These are phyloP conservation scores for Xylaria sp. DNA, from an alignment of 2,329 filamentous ascomycete species.

Conservation along the genomic window DNA sequence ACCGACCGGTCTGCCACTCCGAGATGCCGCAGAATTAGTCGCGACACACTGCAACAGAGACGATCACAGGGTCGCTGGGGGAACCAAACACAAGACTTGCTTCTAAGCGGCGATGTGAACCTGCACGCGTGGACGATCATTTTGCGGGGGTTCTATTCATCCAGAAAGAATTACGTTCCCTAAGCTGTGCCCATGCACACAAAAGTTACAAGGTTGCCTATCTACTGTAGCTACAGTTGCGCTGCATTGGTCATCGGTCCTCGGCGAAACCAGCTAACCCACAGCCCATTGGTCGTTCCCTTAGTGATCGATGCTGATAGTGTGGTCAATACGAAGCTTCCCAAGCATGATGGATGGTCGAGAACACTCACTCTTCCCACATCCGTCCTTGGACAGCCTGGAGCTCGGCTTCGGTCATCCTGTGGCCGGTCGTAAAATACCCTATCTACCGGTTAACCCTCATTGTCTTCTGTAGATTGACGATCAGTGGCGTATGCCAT, in stretches of 20 bases:
- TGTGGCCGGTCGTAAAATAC: conserved; percentile 87
- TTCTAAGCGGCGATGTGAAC: conserved; percentile 32
- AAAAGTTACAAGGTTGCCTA: conserved; percentile 3
- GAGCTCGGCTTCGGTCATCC: conserved; percentile 88
- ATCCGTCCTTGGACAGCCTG: conserved; percentile 86
- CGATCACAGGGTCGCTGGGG: conserved; percentile 29
- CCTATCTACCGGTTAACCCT: conserved; percentile 56
- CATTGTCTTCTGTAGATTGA: conserved; percentile 26
- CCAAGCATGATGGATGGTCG: conserved; percentile 32
- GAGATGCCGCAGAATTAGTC: conserved; percentile 40
- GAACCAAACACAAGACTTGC: conserved; percentile 25
- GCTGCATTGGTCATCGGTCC: conserved; percentile 33
- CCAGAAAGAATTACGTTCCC: conserved; percentile 36
- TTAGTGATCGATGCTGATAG: conserved; percentile 56
- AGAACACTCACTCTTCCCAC: conserved; percentile 79
- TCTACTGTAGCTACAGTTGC: conserved; percentile 8
- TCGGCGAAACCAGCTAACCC: conserved; percentile 34
- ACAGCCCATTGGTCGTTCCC: conserved; percentile 34
- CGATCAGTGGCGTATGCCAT: conserved; percentile 50
- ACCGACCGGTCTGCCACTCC: conserved; percentile 37
- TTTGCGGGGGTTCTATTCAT: conserved; percentile 39
- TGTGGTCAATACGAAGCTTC: conserved; percentile 40
- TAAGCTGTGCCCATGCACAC: conserved; percentile 36
- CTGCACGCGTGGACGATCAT: conserved; percentile 37
- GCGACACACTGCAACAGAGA: conserved; percentile 12